These are phyloP conservation scores for Scheffersomyces illinoinensis DNA, from an alignment of 1,139 yeast species.

Conservation along the genomic window DNA sequence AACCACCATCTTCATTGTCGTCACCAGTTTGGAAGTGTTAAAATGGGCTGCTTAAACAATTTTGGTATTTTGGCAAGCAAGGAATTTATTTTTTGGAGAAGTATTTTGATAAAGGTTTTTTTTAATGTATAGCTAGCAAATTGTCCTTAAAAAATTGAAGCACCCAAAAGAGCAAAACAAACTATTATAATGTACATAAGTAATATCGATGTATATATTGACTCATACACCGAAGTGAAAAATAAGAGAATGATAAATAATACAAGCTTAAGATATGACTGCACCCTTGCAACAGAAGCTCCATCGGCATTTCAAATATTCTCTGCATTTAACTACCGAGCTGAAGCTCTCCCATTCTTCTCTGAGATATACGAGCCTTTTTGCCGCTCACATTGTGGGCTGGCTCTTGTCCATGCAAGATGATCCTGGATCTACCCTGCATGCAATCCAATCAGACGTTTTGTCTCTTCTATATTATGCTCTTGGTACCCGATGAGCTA, in stretches of 20 bases:
- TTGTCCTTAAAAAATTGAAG: background rate
- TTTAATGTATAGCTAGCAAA: background rate
- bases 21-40: slow-evolving; percentile 64
- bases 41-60: slow-evolving; percentile 39
- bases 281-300: background rate
- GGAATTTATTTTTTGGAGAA: background rate
- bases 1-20: slow-evolving; percentile 72
- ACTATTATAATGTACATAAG: background rate
- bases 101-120: background rate
- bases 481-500: too few relatives aligned
- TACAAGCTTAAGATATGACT: background rate
- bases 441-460: too few relatives aligned
- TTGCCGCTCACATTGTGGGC: background rate
- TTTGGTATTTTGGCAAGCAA: background rate
- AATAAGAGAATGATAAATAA: background rate
- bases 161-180: background rate
- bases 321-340: background rate
- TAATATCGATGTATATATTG: background rate
- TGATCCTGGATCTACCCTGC: too few relatives aligned
- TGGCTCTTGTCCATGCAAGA: background rate
- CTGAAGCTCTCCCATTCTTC: background rate
- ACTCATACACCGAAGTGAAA: background rate
- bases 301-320: background rate
- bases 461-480: too few relatives aligned
- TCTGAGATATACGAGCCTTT: background rate